phyloP scores from a whole-genome alignment of 2,329 filamentous ascomycete genomes.

The Orbilia javanica region DNA sequence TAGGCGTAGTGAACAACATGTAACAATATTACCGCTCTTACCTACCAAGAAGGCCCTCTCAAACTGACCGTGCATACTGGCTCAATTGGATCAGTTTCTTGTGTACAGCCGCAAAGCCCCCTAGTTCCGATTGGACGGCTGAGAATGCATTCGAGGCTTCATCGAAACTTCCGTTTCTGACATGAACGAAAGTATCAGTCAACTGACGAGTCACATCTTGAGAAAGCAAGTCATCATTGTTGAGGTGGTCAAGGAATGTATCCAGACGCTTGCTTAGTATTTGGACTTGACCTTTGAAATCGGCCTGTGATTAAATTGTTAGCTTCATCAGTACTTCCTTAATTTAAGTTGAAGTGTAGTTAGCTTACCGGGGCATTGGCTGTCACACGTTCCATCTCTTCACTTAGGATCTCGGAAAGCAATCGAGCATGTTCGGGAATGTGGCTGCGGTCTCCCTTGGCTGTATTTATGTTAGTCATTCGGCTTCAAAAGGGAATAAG shows the following conservation, averaged over 20 bases:
- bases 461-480: constrained; percentile 64
- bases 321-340: background rate
- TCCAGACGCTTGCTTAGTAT: constrained; percentile 94
- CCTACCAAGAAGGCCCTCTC: background rate
- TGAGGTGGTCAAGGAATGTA: constrained; percentile 95
- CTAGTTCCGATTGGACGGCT: constrained; percentile 18
- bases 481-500: background rate
- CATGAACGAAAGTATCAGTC: constrained; percentile 66
- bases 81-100: constrained; percentile 56
- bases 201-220: constrained; percentile 16
- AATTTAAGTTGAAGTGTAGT: background rate
- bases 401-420: constrained; percentile 82
- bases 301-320: constrained; percentile 63
- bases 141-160: constrained; percentile 67
- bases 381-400: constrained; percentile 90
- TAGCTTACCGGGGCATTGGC: constrained; percentile 77
- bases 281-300: constrained; percentile 89
- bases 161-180: constrained; percentile 82
- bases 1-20: constrained; percentile 5
- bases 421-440: constrained; percentile 82
- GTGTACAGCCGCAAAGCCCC: constrained; percentile 27
- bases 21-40: constrained; percentile 33
- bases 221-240: constrained; percentile 79
- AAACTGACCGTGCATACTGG: constrained; percentile 26
- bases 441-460: constrained; percentile 86